Conservation (phyloP, 768 basidiomycete species). For the Mycena olivaceomarginata region DNA sequence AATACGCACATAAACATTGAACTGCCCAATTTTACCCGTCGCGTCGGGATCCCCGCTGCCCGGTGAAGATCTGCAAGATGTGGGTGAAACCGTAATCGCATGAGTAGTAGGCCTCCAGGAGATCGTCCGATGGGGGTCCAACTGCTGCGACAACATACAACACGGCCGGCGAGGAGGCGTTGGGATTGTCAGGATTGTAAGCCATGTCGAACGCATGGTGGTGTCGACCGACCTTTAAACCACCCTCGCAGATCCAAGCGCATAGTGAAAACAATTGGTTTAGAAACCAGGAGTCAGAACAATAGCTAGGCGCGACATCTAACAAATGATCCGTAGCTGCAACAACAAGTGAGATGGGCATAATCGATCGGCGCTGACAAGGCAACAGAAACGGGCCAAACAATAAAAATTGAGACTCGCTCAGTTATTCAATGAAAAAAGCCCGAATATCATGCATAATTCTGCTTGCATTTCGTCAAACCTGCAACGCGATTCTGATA, state of each 20-base stretch:
- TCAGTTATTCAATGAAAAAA: too few species aligned
- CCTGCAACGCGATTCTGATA: too few species aligned
- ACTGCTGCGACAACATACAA: not conserved
- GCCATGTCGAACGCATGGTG: not conserved
- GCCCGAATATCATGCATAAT: too few species aligned
- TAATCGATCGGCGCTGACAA: too few species aligned
- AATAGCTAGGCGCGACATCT: not conserved
- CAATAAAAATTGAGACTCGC: too few species aligned
- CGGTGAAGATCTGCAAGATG: not conserved
- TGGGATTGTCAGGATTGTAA: not conserved
- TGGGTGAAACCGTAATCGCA: not conserved
- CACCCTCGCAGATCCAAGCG: not conserved
- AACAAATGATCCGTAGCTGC: too few species aligned
- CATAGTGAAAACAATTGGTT: not conserved
- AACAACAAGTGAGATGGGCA: too few species aligned
- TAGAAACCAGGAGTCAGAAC: not conserved
- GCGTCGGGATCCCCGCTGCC: not conserved
- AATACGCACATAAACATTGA: not conserved
- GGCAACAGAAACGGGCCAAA: too few species aligned
- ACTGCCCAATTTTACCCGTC: not conserved
- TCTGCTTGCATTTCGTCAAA: too few species aligned
- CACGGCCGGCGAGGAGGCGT: not conserved
- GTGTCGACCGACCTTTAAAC: not conserved
- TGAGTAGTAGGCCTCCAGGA: not conserved
- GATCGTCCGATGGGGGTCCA: conserved; percentile 1